phyloP scores from a whole-genome alignment of 441 rosid genomes.

The Populus tomentosa region DNA sequence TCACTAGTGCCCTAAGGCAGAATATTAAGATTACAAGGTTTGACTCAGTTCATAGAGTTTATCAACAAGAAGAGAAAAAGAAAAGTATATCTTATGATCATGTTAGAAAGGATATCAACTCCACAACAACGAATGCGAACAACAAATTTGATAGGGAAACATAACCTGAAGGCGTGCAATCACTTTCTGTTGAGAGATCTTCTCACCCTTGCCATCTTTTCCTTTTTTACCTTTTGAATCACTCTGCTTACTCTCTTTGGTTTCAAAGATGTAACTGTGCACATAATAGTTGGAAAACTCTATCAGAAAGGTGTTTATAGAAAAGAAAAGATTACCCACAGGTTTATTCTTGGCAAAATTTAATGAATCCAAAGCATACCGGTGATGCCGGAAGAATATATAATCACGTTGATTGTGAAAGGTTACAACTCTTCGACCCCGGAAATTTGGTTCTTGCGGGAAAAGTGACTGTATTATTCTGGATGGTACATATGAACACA shows the following conservation, averaged over 20 bases:
- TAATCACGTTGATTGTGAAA: conserved; percentile 96
- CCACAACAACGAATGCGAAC: conserved; percentile 11
- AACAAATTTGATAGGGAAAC: not conserved
- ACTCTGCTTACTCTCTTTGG: conserved; percentile 51
- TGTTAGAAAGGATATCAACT: not conserved
- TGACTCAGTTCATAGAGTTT: not conserved
- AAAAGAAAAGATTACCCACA: not conserved
- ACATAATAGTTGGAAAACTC: conserved; percentile 42
- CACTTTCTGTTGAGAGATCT: conserved; percentile 38
- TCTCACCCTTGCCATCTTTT: conserved; percentile 39
- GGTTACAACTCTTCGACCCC: conserved; percentile 89
- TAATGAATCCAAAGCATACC: conserved; percentile 39
- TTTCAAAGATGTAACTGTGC: conserved; percentile 72
- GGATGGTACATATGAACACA: conserved; percentile 14
- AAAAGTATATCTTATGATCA: not conserved
- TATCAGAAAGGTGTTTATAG: conserved; percentile 21
- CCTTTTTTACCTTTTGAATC: conserved; percentile 43
- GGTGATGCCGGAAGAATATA: conserved; percentile 85
- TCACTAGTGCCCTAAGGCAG: not conserved
- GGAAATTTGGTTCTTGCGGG: conserved; percentile 78
- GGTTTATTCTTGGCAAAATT: not conserved
- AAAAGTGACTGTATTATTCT: conserved; percentile 81
- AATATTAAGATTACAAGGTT: not conserved
- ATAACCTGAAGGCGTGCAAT: conserved; percentile 81
- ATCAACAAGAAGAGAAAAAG: not conserved